These are phyloP conservation scores for Naganishia sp. DNA, from an alignment of 1,284 basidiomycete species.

Conservation along the genomic window DNA sequence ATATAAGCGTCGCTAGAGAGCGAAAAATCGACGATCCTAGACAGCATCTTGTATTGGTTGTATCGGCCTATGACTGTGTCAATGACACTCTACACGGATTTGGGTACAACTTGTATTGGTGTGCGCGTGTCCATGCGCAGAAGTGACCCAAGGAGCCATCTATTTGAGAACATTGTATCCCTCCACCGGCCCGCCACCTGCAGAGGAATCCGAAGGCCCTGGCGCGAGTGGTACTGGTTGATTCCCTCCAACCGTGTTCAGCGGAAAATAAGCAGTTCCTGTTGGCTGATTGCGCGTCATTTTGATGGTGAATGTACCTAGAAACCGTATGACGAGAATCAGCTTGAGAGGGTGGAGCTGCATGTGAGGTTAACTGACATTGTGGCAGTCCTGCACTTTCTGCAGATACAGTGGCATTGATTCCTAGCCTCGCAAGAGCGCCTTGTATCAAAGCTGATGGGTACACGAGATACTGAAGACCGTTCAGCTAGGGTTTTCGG, in stretches of 20 bases:
- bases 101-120: conserved; percentile 11
- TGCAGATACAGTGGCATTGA: conserved; percentile 69
- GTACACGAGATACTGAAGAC: conserved; percentile 69
- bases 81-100: neutral
- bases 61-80: conserved; percentile 4
- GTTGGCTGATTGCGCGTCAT: conserved; percentile 23
- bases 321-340: neutral
- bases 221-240: conserved; percentile 15
- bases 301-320: conserved; percentile 28
- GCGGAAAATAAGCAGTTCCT: conserved; percentile 24
- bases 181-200: neutral
- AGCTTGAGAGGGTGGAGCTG: neutral
- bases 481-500: neutral
- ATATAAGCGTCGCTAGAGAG: conserved; percentile 62
- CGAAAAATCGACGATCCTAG: neutral
- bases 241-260: conserved; percentile 21
- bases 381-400: conserved; percentile 80
- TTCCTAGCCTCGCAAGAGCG: conserved; percentile 74
- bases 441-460: conserved; percentile 79
- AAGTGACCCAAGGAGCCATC: neutral
- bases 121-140: neutral
- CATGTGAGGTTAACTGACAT: conserved; percentile 59
- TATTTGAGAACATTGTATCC: neutral
- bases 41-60: conserved; percentile 3
- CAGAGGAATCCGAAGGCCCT: neutral